Base-by-base conservation (phyloP, 768 basidiomycete genomes). In the Agaricus sinodeliciosus region DNA sequence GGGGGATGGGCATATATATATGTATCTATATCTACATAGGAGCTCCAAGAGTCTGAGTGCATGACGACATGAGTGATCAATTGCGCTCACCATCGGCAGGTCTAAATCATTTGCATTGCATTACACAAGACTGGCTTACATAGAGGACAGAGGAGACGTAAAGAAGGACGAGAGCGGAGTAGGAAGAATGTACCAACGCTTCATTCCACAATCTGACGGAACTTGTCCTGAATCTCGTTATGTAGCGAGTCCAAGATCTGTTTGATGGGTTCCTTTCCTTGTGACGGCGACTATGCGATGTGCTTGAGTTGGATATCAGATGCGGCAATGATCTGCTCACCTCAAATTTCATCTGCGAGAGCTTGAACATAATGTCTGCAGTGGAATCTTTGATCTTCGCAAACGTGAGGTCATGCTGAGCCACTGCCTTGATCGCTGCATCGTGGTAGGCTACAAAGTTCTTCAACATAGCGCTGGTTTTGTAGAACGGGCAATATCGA, bases 261-360 rank as follows among this genome's bases (percentile, higher is more conserved):
- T 72, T 81, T 85, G 63, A 96, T 85, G 3, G 76, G 69, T 54
- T 92, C 90, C 69, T 94, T 79, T 36, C 93, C 92, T 73, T 93
- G 86, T 7, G 92, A 90, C 15, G 96, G 96, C 19, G 87, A 89
- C 90, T 94, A 62, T 43, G 51, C 55, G 43, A 43, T 44, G 27
- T 11, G 34, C 43, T 45, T 6, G 39, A 44, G 25, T 34, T 7
- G 31, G n/a, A 3, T 22, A 28, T 53, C n/a, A 3, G 18, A 42
- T 22, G 41, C 35, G 25, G 31, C 45, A 12, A 42, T 41, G 43
- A 37, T 34, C 8, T 34, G 59, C 81, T 45, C 61, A 92, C 93
- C 84, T 96, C 93, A 65, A 96, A 97, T 68, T 97, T 98, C 93
- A 95, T 94, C 69, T 98, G 94, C 43, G 93, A 95, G n/a, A 99